Evolutionary conservation across 2,329 filamentous ascomycete genomes (phyloP), one percentile per base, ranked within the genome.

Genomic region (Fusarium fujikuroi): DNA sequence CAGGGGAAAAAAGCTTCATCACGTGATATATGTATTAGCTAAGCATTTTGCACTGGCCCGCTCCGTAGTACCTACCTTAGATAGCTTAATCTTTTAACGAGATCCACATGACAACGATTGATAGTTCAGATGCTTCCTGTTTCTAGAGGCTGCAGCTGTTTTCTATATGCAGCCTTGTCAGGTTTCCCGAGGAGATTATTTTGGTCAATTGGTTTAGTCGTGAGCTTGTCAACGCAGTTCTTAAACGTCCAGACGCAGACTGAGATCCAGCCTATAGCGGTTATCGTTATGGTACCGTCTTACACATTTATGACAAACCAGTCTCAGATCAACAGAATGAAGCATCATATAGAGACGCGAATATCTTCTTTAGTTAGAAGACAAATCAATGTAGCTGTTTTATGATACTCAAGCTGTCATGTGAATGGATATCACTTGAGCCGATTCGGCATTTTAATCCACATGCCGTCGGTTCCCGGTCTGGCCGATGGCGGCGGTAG

Each of bases 401-500:
- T 16, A 37, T 32, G 32, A 28, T 21, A 50, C 36, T 30, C 16
- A 32, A 68, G 42, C 18, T 34, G 47, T 72, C 70, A 72, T 62
- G 70, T 72, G 70, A 54, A 39, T 54, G 50, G 19, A 72, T 66
- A 23, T 14, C 25, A 21, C 12, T 47, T 44, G 30, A 66, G 69
- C 65, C 66, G 75, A 63, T 66, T 77, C 74, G 75, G 75, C 74
- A 74, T 69, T 66, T 67, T 56, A 54, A 36, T 53, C 47, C 44
- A 59, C 57, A 74, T 70, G 66, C 75, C 69, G 62, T 63, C 58
- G 58, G 69, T 75, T 76, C 74, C 73, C 76, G 74, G 75, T 66
- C 59, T 70, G 73, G 73, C 75, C 76, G 76, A 78, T 78, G 76
- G 71, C 75, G 76, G 76, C 70, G 70, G 40, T 28, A 69, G 43